phyloP scores from a whole-genome alignment of 352 stramenopile genomes.

The Phytophthora agathidicida region DNA sequence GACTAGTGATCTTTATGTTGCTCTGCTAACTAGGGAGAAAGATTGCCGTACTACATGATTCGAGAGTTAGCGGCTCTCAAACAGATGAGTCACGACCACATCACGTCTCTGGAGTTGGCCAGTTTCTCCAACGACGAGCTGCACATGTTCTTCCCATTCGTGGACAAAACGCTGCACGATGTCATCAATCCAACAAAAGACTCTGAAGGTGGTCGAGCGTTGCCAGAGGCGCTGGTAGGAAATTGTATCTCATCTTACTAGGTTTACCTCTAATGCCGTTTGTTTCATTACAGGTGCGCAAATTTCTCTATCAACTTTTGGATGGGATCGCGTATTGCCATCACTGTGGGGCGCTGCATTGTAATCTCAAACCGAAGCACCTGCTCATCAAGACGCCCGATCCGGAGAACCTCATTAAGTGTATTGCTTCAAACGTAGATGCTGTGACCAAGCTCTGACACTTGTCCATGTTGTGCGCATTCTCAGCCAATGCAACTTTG shows the following conservation, averaged over 20 bases:
- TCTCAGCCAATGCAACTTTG: constrained; percentile 62
- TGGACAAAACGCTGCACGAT: constrained; percentile 86
- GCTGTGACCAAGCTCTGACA: no score
- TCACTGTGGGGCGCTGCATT: constrained; percentile 84
- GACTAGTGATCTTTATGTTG: neutral
- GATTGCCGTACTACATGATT: constrained; percentile 91
- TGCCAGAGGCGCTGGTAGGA: constrained; percentile 67
- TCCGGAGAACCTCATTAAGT: constrained; percentile 61
- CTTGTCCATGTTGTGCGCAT: neutral
- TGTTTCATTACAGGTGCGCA: constrained; percentile 53
- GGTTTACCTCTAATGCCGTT: no score
- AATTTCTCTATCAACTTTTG: constrained; percentile 86
- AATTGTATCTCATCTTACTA: no score
- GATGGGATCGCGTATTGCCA: constrained; percentile 91
- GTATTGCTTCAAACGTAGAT: no score
- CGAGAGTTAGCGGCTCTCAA: constrained; percentile 83
- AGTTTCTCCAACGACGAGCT: constrained; percentile 78
- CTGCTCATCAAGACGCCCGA: constrained; percentile 83
- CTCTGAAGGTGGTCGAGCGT: constrained; percentile 52
- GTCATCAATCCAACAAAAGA: constrained; percentile 83
- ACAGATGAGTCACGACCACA: constrained; percentile 77
- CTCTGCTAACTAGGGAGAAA: constrained; percentile 62
- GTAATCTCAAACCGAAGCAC: constrained; percentile 92
- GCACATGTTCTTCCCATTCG: constrained; percentile 86
- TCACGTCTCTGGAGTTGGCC: constrained; percentile 82